Evolutionary conservation across 345 rosid species (phyloP), one percentile per base, ranked within the genome.

Genomic region (Raphanus raphanistrum): DNA sequence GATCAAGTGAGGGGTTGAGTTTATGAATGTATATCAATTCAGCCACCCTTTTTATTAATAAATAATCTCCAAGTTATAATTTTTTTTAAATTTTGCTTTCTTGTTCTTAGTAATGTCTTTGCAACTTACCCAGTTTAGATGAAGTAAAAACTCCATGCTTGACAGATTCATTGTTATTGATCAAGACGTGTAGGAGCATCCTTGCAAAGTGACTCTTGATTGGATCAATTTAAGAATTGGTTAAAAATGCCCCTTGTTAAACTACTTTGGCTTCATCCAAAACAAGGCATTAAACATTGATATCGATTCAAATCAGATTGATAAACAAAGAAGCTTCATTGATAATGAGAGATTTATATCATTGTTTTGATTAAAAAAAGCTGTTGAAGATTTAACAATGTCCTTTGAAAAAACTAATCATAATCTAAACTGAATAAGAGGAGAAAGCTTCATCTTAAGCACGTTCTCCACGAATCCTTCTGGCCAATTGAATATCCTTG

Each of bases 401-500:
- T 58, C 59, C n/a, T 76, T 13, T 3, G 9, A 0, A 17, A 4
- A 7, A 66, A 33, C 43, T 38, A 75, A 41, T 21, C 5, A 43
- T 58, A 4, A 57, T 17, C 76, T 71, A 77, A 54, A 50, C 3
- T 5, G 57, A 50, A 28, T 1, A 1, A 28, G 31, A 21, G 6
- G 5, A 0, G 0, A 3, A 2, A 57, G 50, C 29, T 8, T 1
- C 7, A 9, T 36, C 35, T 77, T 71, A 91, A 57, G 94, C 92
- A 25, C 92, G 88, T 72, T 91, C 97, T 10, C 97, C 94, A 2
- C 94, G 89, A 21, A 89, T 91, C 2, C 97, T 78, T 52, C 94
- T 80, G 0, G 94, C 97, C 4, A 91, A 68, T 17, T 89, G 97
- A 63, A 91, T 85, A 36, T 91, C 97, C 77, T 88, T 87, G 0